Conservation (phyloP, 2,329 filamentous ascomycete species). For the Botryotinia calthae region DNA sequence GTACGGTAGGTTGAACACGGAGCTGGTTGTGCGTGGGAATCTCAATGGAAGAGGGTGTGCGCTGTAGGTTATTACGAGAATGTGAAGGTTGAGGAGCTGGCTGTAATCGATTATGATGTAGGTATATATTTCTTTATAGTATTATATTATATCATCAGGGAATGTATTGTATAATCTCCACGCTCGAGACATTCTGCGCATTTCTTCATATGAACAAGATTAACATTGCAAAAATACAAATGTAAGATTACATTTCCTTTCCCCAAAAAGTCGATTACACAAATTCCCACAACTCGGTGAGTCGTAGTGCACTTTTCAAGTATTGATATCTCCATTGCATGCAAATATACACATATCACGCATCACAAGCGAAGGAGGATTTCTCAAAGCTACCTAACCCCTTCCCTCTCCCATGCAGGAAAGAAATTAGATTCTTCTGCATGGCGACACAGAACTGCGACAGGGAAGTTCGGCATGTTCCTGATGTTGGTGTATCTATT, state of each 20-base stretch:
- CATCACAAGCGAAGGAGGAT: conserved; percentile 8
- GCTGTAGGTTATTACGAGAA: not conserved
- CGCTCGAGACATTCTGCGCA: too few species aligned
- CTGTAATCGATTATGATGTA: not conserved
- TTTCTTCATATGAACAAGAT: not conserved
- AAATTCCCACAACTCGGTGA: conserved; percentile 3
- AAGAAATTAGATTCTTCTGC: conserved; percentile 2
- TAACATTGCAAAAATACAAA: not conserved
- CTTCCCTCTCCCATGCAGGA: not conserved
- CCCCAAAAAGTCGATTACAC: not conserved
- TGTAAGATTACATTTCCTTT: not conserved
- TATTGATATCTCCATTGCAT: not conserved
- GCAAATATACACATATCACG: not conserved
- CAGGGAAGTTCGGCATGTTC: conserved; percentile 20
- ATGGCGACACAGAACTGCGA: not conserved
- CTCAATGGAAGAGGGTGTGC: too few species aligned
- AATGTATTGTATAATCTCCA: too few species aligned
- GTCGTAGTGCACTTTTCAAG: not conserved
- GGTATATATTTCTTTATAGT: too few species aligned
- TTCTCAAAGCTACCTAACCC: not conserved
- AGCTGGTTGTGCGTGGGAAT: not conserved
- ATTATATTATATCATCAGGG: not conserved
- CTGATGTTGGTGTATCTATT: conserved; percentile 6
- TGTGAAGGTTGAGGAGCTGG: not conserved
- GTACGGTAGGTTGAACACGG: not conserved